A percentile compares a stretch with the other conserved stretches of the same genome.
Evolutionary conservation across 306 rosid species (phyloP).

Genomic region (Sindora glabra): DNA sequence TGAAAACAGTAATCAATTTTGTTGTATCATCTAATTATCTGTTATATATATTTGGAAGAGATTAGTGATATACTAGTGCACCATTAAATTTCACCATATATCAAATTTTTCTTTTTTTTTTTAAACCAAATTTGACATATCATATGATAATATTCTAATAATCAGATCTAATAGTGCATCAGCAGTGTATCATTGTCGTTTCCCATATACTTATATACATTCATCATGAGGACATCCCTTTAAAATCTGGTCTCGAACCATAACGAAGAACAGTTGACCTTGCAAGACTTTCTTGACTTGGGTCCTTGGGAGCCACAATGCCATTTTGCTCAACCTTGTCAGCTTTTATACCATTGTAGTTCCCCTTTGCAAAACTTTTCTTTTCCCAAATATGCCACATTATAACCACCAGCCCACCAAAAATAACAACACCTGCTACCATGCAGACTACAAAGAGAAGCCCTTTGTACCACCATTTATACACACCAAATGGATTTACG

Average conservation of each 20-base stretch:
- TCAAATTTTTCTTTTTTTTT: too few relatives aligned
- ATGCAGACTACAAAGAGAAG: constrained; percentile 55
- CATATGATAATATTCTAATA: too few relatives aligned
- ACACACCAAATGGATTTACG: constrained; percentile 47
- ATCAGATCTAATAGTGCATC: too few relatives aligned
- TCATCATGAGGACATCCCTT: constrained; percentile 40
- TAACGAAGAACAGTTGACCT: constrained; percentile 33
- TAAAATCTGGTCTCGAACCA: constrained; percentile 77
- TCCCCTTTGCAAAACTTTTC: constrained; percentile 18
- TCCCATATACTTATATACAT: too few relatives aligned
- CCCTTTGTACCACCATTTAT: constrained; percentile 81
- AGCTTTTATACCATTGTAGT: constrained; percentile 4
- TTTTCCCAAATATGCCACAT: constrained; percentile 74
- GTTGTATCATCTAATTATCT: not conserved
- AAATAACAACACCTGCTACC: constrained; percentile 54
- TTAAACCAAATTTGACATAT: too few relatives aligned
- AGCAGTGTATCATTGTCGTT: too few relatives aligned
- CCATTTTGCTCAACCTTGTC: constrained; percentile 16
- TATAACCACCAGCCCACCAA: constrained; percentile 69
- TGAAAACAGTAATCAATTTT: not conserved
- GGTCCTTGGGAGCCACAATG: constrained; percentile 17
- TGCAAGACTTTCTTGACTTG: constrained; percentile 8
- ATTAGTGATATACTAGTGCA: too few relatives aligned
- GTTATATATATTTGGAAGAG: too few relatives aligned
- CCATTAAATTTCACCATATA: too few relatives aligned